Evolutionary conservation across 257 asterid species (phyloP), one percentile per base, ranked within the genome.

Genomic region (Marsdenia floribunda): DNA sequence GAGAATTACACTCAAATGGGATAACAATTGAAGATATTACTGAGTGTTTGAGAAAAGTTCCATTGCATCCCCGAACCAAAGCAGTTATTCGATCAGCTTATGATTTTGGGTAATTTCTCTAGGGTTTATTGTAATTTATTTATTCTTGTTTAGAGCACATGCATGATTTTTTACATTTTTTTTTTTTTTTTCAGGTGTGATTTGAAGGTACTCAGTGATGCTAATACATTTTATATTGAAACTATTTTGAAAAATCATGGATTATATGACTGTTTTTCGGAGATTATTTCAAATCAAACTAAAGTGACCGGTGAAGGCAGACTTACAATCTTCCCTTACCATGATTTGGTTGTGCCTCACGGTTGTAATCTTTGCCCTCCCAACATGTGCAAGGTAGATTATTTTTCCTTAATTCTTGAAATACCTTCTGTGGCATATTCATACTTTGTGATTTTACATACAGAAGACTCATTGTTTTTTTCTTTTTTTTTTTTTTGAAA

Each of bases 131-230:
- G 14, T 69, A 38, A 21, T 72, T 9, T 2, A 40, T 52, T 3
- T 22, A 76, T 73, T 70, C 73, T 74, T 54, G 49, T 42, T n/a
- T 10, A 10, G 3, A 7, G 3, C 11, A 2, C 7, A 35, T 33
- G 24, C 33, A 24, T 49, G 3, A 26, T 21, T 4, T 4, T 63
- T 60, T 67, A 15, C 29, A 1, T 26, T 13, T 1, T 49, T 60
- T 64, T 83, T 60, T 64, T 83, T 5, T 74, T 67, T 72, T 80
- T 79, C 87, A 93, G 97, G 79, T 89, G 98, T 81, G 93, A 91
- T 68, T 81, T 93, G 85, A 93, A 90, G 90, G 87, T 93, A 73
- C 88, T 85, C 40, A 93, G 96, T 46, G 98, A 93, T 75, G 87
- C 97, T 18, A 93, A 93, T 78, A 72, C 68, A 74, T 89, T 91